A percentile compares a stretch with the other conserved stretches of the same genome.
phyloP scores from a whole-genome alignment of 2,329 filamentous ascomycete genomes.

The Diatrype stigma region DNA sequence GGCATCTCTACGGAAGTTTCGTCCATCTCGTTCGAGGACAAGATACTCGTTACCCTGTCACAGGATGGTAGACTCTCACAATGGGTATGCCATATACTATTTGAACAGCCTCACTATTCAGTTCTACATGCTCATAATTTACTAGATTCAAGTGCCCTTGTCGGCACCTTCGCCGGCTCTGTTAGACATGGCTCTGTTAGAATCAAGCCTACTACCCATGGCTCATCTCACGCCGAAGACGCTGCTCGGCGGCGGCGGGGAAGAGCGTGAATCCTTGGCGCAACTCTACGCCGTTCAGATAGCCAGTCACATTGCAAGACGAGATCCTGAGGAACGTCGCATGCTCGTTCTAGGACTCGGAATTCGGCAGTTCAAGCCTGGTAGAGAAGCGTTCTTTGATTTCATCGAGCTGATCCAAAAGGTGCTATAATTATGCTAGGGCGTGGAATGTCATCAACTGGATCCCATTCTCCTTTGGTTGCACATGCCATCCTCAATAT shows the following conservation, averaged over 20 bases:
- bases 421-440: constrained; percentile 38
- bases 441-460: background rate
- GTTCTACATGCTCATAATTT: constrained; percentile 4
- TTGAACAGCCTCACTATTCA: background rate
- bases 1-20: constrained; percentile 68
- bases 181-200: constrained; percentile 56
- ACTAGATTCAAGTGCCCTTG: constrained; percentile 73
- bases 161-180: constrained; percentile 60
- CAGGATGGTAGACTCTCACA: constrained; percentile 83
- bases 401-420: constrained; percentile 59
- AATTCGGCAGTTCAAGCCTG: constrained; percentile 44
- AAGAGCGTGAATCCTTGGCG: constrained; percentile 75
- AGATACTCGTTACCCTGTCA: constrained; percentile 83
- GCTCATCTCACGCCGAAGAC: constrained; percentile 82
- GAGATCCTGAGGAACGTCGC: constrained; percentile 60
- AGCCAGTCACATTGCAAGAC: constrained; percentile 71
- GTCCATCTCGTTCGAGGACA: constrained; percentile 76
- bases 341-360: constrained; percentile 61
- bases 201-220: constrained; percentile 60
- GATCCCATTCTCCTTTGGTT: too few species aligned
- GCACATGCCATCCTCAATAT: too few species aligned
- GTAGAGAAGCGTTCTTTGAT: constrained; percentile 59
- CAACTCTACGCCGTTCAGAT: constrained; percentile 89
- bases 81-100: constrained; percentile 63
- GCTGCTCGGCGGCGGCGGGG: constrained; percentile 76